Base-by-base conservation (phyloP, 1,284 basidiomycete species). In the Trichosporon sp. region DNA sequence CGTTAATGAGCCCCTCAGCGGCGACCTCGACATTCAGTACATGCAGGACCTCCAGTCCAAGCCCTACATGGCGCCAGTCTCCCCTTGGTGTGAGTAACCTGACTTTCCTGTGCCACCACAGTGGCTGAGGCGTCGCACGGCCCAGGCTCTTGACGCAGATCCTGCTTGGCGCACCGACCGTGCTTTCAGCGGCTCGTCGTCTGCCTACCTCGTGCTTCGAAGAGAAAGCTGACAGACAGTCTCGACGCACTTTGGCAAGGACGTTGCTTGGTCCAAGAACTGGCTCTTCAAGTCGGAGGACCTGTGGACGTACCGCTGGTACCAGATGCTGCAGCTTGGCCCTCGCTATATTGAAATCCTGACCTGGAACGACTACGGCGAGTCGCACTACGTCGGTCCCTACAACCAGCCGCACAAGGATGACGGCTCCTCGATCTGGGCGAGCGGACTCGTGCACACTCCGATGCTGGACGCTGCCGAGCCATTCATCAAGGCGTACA, bases 321-420 rank as follows among this genome's bases (percentile, higher is more conserved):
- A 83, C 7, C 78, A 84, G 73, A 78, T 84, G 48, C 71, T 85
- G 31, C 19, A 70, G 35, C 65, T 84, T 4, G 74, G 76, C 8
- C 14, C 67, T 38, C 64, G 76, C 31, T 83, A 78, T 59, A 51
- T 84, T 68, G 84, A 85, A 75, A 80, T 84, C 51, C 76, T 84
- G 14, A 84, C 83, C 10, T 85, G 84, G 84, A 85, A 84, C 75
- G 84, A 85, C 77, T 84, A 79, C 66, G 79, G 81, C 71, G 84
- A 85, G 74, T 81, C 81, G 8, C 81, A 83, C 71, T 78, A 85
- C 73, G 74, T 85, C 66, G 79, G 78, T 21, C 80, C 81, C 0
- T 78, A 75, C 74, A 70, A 76, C 69, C 78, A 78, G 14, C 68
- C 76, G 6, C 80, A 81, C 73, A 77, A 76, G 8, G 82, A 84